These are phyloP conservation scores for Neopestalotiopsis sp. DNA, from an alignment of 2,329 filamentous ascomycete species.

Conservation along the genomic window DNA sequence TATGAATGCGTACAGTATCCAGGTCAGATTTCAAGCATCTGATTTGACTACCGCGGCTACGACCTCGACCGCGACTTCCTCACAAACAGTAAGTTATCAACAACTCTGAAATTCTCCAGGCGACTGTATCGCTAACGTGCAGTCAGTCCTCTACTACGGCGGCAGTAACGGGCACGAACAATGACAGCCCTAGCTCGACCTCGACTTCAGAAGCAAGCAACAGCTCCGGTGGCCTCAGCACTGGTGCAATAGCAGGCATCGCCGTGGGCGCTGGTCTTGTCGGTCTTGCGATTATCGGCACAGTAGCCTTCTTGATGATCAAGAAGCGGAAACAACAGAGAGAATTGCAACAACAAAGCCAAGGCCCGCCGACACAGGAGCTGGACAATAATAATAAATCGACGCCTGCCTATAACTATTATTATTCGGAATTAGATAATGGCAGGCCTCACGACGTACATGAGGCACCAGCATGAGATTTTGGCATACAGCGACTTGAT, in stretches of 20 bases:
- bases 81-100: conserved; percentile 6
- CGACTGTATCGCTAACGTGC: neutral
- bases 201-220: neutral
- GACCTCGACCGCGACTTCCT: conserved; percentile 23
- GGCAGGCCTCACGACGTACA: neutral
- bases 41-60: conserved; percentile 27
- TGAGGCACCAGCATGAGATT: neutral
- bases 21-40: conserved; percentile 27
- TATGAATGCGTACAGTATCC: conserved; percentile 27
- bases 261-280: neutral
- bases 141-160: neutral
- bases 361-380: neutral
- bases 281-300: neutral
- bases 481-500: neutral
- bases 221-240: neutral
- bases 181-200: neutral
- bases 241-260: neutral
- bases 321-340: neutral
- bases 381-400: neutral
- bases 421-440: neutral
- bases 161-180: neutral
- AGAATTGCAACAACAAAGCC: neutral
- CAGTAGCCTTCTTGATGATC: neutral
- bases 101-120: neutral
- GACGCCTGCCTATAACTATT: neutral